phyloP scores from a whole-genome alignment of 495 filamentous ascomycete species.

The Thozetella sp. region DNA sequence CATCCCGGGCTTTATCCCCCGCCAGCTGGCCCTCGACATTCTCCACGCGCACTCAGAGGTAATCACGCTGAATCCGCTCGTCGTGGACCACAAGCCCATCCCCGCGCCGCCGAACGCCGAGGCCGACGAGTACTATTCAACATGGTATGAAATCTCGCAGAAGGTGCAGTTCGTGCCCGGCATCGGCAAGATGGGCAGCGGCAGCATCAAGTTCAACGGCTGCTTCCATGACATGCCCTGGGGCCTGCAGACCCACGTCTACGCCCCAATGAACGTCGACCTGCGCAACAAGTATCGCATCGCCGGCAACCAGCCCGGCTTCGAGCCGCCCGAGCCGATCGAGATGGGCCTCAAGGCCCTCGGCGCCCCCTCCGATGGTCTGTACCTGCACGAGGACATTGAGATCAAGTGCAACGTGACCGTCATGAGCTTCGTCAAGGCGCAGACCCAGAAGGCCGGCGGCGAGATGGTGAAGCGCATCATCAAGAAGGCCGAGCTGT shows the following conservation, averaged over 20 bases:
- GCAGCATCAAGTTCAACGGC: constrained; percentile 72
- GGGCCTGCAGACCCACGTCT: constrained; percentile 75
- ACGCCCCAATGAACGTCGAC: constrained; percentile 61
- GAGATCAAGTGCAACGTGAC: constrained; percentile 74
- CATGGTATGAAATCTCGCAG: constrained; percentile 70
- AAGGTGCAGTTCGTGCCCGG: constrained; percentile 67
- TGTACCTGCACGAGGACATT: constrained; percentile 77
- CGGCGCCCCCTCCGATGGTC: constrained; percentile 58
- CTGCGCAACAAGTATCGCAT: constrained; percentile 53
- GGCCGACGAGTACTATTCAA: constrained; percentile 69
- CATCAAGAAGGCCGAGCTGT: constrained; percentile 64
- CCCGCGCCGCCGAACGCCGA: constrained; percentile 64
- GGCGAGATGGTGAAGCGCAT: constrained; percentile 66
- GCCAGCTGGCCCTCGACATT: constrained; percentile 46
- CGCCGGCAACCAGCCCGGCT: constrained; percentile 62
- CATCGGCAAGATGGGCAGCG: constrained; percentile 57
- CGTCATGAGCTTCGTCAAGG: constrained; percentile 68
- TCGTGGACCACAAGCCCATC: constrained; percentile 64
- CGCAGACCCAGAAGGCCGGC: constrained; percentile 66
- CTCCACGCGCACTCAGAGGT: constrained; percentile 64
- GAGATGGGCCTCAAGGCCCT: constrained; percentile 57
- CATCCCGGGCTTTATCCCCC: constrained; percentile 48
- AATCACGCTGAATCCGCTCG: constrained; percentile 77
- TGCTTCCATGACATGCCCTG: constrained; percentile 73
- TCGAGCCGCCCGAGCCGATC: constrained; percentile 55